Conservation (phyloP, 2,329 filamentous ascomycete genomes). For the Ploettnerulaceae sp. region DNA sequence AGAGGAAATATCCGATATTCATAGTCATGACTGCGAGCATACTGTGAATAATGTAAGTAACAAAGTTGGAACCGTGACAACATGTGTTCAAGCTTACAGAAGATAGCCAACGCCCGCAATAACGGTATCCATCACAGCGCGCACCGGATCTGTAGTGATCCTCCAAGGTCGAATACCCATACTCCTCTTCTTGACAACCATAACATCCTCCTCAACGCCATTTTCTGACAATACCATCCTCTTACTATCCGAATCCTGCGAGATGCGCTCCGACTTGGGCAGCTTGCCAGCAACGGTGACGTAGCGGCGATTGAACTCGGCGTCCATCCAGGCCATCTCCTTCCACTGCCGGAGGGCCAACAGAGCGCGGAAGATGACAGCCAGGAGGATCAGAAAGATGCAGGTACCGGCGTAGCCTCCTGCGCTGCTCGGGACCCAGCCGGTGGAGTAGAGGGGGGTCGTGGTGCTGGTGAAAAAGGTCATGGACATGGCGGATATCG, state of each 20-base stretch:
- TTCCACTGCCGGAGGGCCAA: constrained; percentile 65
- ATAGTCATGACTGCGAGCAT: constrained; percentile 92
- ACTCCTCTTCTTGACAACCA: constrained; percentile 59
- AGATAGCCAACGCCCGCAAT: constrained; percentile 78
- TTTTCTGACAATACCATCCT: constrained; percentile 65
- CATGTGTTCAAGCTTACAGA: constrained; percentile 58
- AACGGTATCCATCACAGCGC: constrained; percentile 65
- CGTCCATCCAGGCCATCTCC: constrained; percentile 61
- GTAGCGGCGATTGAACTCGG: constrained; percentile 70
- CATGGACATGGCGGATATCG: constrained; percentile 49
- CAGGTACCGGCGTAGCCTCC: constrained; percentile 83
- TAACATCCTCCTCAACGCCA: constrained; percentile 75
- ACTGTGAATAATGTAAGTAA: constrained; percentile 41
- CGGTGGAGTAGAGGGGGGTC: constrained; percentile 60
- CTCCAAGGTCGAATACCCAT: constrained; percentile 65
- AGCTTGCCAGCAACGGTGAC: constrained; percentile 63
- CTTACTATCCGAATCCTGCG: constrained; percentile 51
- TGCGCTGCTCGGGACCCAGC: constrained; percentile 67
- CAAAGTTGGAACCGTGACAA: neutral
- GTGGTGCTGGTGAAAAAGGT: constrained; percentile 59
- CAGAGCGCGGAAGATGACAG: constrained; percentile 62
- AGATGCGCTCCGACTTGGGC: constrained; percentile 27
- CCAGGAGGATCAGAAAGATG: constrained; percentile 81
- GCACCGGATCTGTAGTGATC: constrained; percentile 70
- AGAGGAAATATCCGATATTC: constrained; percentile 81